Base-by-base conservation (phyloP, 441 rosid genomes). In the Pelargonium cotyledonis region DNA sequence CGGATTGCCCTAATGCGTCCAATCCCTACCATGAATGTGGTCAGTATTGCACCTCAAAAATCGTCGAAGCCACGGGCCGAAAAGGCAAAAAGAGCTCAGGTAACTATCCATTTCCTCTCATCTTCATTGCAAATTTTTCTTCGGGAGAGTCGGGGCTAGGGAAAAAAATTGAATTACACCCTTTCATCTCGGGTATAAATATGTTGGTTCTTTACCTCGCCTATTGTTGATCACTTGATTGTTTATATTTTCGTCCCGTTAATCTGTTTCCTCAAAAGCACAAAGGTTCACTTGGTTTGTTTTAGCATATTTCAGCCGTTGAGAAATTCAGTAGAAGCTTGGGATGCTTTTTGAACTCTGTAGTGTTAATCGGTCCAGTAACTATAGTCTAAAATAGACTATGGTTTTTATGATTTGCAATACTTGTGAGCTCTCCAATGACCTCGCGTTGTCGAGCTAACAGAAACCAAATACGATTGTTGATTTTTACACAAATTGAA, bases 1-100 rank as follows among this genome's bases (percentile, higher is more conserved):
- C 86, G 2, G 78, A 82, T 26, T 94, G 98, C 43, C 67, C 72
- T 19, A 91, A 89, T 68, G 86, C 82, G 64, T 3, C 80, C 6
- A 91, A 94, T 72, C 97, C 96, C 4, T 89, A 88, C 72, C 97
- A 94, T 76, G 93, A 87, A 81, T 94, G 97, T 66, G 86, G 83
- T 73, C 85, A 80, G 12, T 71, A 73, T 73, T 94, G 97, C 83
- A 74, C 78, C 70, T 87, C 85, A 79, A 87, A 76, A 75, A 79
- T 84, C 55, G 69, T 86, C 58, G 76, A 81, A 61, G 86, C 90
- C 49, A 75, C 75, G 47, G 84, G 83, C 16, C 79, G 77, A 63
- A 82, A 75, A 40, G 75, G 73, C 51, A 84, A 81, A 70, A 90
- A 84, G 73, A 84, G 84, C 43, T 76, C 81, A 68, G 92, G 95